These are phyloP conservation scores for Trypanosoma lewisi DNA, from an alignment of 208 protist species.

Conservation along the genomic window DNA sequence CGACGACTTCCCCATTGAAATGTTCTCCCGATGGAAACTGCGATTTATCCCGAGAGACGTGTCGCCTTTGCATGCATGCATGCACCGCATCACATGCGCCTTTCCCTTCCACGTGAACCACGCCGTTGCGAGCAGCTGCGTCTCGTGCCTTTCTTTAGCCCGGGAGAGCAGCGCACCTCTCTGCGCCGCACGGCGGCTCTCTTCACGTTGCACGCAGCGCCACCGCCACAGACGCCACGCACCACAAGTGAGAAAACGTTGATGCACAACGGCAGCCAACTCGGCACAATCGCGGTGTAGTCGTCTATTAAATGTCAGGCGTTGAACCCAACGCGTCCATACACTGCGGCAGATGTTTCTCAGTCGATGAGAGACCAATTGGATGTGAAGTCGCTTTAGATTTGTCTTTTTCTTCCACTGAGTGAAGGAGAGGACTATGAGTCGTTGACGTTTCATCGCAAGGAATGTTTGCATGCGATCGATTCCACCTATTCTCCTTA, in stretches of 20 bases:
- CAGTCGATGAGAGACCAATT: not conserved
- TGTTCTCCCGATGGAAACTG: slow-evolving; percentile 10
- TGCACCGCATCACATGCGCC: slow-evolving; percentile 4
- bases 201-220: slow-evolving; percentile 1
- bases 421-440: slow-evolving; percentile 1
- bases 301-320: not conserved
- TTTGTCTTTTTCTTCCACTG: slow-evolving; percentile 1
- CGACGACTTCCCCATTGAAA: not conserved
- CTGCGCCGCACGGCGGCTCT: not conserved
- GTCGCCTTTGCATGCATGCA: not conserved
- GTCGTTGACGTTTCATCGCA: not conserved
- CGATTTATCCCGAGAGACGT: slow-evolving; percentile 10
- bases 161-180: not conserved
- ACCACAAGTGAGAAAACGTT: not conserved
- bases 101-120: slow-evolving; percentile 22
- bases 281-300: not conserved
- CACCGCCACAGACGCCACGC: slow-evolving; percentile 9
- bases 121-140: slow-evolving; percentile 8
- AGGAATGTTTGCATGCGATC: slow-evolving; percentile 11
- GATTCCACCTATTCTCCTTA: not conserved
- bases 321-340: slow-evolving; percentile 12
- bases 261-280: not conserved
- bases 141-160: not conserved
- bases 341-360: not conserved
- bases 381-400: not conserved